Evolutionary conservation across 805 yeast genomes (phyloP).

Genomic region (Hanseniaspora mollemarum): DNA sequence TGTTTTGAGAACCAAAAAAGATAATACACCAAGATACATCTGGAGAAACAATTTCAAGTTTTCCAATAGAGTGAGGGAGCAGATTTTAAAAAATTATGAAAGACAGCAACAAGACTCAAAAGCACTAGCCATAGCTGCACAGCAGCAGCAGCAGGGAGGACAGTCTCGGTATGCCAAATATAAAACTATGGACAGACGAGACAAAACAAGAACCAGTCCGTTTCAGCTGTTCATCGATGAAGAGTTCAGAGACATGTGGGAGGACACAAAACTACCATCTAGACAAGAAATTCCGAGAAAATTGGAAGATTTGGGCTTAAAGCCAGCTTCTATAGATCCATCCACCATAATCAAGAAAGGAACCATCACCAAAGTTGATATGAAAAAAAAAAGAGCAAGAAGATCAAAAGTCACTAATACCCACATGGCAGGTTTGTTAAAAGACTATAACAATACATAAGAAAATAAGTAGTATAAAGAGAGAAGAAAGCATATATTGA

Average conservation of each 20-base stretch:
- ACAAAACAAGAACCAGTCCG: slow-evolving; percentile 26
- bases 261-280: slow-evolving; percentile 63
- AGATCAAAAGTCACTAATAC: slow-evolving; percentile 90
- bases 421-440: slow-evolving; percentile 90
- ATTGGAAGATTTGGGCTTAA: slow-evolving; percentile 72
- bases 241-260: slow-evolving; percentile 78
- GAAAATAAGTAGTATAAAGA: neutral
- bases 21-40: slow-evolving; percentile 78
- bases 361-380: slow-evolving; percentile 41
- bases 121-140: neutral
- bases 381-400: slow-evolving; percentile 84
- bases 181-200: slow-evolving; percentile 11
- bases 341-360: slow-evolving; percentile 65
- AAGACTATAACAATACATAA: slow-evolving; percentile 46
- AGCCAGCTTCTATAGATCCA: slow-evolving; percentile 98
- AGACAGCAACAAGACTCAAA: slow-evolving; percentile 17
- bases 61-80: slow-evolving; percentile 40
- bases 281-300: slow-evolving; percentile 69
- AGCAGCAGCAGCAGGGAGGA: neutral
- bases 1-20: slow-evolving; percentile 84
- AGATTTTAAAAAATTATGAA: slow-evolving; percentile 33
- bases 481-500: neutral
- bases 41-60: slow-evolving; percentile 56
- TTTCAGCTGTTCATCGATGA: slow-evolving; percentile 44
- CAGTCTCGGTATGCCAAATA: neutral